Evolutionary conservation across 23 red algal genomes (phyloP), one percentile per base, ranked within the genome.

Genomic region (Gracilaria domingensis): DNA sequence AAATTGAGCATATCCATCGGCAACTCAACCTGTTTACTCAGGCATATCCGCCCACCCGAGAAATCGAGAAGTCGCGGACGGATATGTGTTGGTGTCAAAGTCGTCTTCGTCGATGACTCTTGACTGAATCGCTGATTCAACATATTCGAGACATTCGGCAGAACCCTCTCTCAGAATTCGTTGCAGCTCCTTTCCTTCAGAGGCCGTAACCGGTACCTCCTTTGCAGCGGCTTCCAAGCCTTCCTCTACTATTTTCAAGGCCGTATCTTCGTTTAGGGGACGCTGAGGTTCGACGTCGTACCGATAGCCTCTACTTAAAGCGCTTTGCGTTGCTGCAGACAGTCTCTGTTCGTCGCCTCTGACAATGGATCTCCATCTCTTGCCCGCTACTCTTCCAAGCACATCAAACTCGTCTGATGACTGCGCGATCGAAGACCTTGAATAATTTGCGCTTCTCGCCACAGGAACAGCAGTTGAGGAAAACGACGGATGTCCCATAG

Each of bases 221-320:
- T 18, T 56, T 4, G 76, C 76, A 35, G 76, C 76, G 16, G 76
- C 54, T 34, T 59, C 49, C 28, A 59, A 36, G 37, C 76, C 42
- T 45, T 81, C 14, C 32, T 35, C 76, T 7, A 59, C 12, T 26
- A 81, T 48, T 35, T 17, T 36, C 30, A 59, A 36, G n/a, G 76
- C 76, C 4, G 29, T 17, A 48, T 25, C 23, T 21, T 54, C 40
- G 54, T 58, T 45, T 16, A 81, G 32, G 29, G 12, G 14, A 9
- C 14, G 26, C 32, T 34, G 49, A 8, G 54, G 49, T 81, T 55
- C 47, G 9, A 54, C 8, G 30, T 81, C 76, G 28, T 35, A 81
- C 36, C 76, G 45, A 81, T 81, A 81, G 47, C 49, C 76, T 36
- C 45, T 57, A 45, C 76, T 81, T 21, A 56, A 56, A 30, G 47